These are phyloP conservation scores for Boletellus deceptivus DNA, from an alignment of 1,284 basidiomycete species.

Conservation along the genomic window DNA sequence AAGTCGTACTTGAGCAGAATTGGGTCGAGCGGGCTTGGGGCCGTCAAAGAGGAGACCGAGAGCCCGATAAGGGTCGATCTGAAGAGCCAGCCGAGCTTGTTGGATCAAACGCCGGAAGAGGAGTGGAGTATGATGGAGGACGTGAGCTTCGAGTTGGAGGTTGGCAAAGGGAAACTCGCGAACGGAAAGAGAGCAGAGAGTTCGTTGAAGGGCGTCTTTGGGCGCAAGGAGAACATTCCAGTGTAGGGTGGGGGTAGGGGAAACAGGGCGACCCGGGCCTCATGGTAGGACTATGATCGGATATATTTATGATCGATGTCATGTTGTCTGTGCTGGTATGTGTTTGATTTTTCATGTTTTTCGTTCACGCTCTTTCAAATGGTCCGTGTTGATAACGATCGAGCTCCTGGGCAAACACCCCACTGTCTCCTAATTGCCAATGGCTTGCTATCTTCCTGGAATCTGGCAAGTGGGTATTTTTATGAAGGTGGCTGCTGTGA, in stretches of 20 bases:
- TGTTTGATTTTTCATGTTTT: neutral
- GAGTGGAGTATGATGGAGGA: conserved; percentile 52
- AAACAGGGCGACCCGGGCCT: no score
- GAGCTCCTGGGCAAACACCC: neutral
- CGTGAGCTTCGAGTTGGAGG: conserved; percentile 49
- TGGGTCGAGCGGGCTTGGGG: conserved; percentile 17
- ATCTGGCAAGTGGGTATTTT: no score
- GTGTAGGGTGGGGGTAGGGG: conserved; percentile 5
- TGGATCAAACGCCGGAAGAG: conserved; percentile 63
- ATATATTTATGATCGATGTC: conserved; percentile 3
- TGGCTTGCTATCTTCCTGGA: no score
- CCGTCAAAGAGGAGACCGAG: conserved; percentile 29
- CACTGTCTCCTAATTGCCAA: neutral
- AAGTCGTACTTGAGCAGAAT: conserved; percentile 44
- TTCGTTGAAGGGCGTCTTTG: conserved; percentile 19
- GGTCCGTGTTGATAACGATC: no score
- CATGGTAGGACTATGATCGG: conserved; percentile 3
- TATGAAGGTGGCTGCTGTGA: no score
- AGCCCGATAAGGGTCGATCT: conserved; percentile 53
- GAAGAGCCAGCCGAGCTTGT: conserved; percentile 50
- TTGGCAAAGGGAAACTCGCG: conserved; percentile 16
- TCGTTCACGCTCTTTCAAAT: neutral
- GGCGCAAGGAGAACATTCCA: conserved; percentile 27
- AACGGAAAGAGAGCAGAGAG: conserved; percentile 13
- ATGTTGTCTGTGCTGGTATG: conserved; percentile 15